Evolutionary conservation across 208 protist genomes (phyloP).

Genomic region (Wallacemonas collosoma): DNA sequence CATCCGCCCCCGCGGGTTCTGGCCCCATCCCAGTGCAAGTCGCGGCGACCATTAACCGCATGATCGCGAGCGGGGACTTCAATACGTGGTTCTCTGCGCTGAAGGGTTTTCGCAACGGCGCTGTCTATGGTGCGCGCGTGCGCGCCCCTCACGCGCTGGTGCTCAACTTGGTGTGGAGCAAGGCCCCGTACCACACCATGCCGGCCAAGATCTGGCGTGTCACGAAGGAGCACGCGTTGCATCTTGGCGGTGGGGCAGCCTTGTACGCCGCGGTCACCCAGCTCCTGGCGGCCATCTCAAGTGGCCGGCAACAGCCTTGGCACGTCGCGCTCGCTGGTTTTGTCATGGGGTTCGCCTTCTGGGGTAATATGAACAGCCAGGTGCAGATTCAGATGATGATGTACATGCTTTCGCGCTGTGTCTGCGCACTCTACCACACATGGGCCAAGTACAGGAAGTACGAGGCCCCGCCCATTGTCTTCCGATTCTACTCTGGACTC

Average conservation of each 20-base stretch:
- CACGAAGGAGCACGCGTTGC: conserved; percentile 70
- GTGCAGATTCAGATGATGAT: conserved; percentile 91
- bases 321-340: conserved; percentile 83
- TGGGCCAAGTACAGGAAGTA: conserved; percentile 29
- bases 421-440: conserved; percentile 61
- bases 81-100: conserved; percentile 65
- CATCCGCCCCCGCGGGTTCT: conserved; percentile 3
- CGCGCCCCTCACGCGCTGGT: conserved; percentile 89
- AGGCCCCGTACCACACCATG: conserved; percentile 57
- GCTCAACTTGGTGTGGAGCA: conserved; percentile 87
- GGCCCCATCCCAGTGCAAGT: neutral
- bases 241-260: conserved; percentile 64
- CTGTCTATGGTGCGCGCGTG: conserved; percentile 84
- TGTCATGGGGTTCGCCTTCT: conserved; percentile 66
- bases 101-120: conserved; percentile 86
- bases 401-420: conserved; percentile 84
- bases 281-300: conserved; percentile 29
- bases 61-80: conserved; percentile 72
- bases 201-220: conserved; percentile 61
- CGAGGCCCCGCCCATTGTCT: conserved; percentile 33
- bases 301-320: conserved; percentile 50
- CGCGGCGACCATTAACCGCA: conserved; percentile 40
- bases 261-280: conserved; percentile 63
- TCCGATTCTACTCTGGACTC: conserved; percentile 62
- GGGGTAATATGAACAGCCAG: conserved; percentile 62